Conservation (phyloP, 2,329 filamentous ascomycete species). For the Colletotrichum eremochloae region DNA sequence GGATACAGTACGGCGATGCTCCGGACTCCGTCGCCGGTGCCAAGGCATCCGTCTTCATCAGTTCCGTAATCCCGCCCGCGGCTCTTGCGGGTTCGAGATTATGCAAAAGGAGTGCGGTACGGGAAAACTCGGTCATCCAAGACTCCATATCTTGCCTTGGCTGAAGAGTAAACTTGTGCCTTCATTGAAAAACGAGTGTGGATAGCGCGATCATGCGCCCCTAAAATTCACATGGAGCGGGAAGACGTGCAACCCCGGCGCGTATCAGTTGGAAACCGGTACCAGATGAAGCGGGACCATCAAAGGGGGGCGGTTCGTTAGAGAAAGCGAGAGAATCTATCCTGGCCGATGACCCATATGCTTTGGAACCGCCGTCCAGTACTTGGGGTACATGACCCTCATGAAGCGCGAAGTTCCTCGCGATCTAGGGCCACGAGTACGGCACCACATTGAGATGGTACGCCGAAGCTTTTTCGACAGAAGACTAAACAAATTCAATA, state of each 20-base stretch:
- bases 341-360: constrained; percentile 7
- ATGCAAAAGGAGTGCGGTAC: not conserved
- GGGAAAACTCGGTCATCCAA: constrained; percentile 13
- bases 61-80: constrained; percentile 25
- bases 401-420: constrained; percentile 2
- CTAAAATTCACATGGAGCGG: constrained; percentile 35
- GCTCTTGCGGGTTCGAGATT: constrained; percentile 4
- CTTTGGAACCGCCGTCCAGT: constrained; percentile 22
- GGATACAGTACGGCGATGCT: not conserved
- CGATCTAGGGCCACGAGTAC: constrained; percentile 2
- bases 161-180: not conserved
- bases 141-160: constrained; percentile 22
- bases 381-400: constrained; percentile 4
- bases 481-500: not conserved
- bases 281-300: constrained; percentile 2
- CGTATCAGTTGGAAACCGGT: constrained; percentile 21
- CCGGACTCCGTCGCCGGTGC: constrained; percentile 22
- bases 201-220: constrained; percentile 34
- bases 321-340: not conserved
- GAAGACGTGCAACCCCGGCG: constrained; percentile 36
- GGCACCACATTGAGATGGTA: constrained; percentile 14
- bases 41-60: constrained; percentile 12
- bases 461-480: constrained; percentile 1
- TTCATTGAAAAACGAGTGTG: constrained; percentile 20
- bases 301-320: not conserved